phyloP scores from a whole-genome alignment of 1,139 yeast species.

The Geotrichum klebahnii region DNA sequence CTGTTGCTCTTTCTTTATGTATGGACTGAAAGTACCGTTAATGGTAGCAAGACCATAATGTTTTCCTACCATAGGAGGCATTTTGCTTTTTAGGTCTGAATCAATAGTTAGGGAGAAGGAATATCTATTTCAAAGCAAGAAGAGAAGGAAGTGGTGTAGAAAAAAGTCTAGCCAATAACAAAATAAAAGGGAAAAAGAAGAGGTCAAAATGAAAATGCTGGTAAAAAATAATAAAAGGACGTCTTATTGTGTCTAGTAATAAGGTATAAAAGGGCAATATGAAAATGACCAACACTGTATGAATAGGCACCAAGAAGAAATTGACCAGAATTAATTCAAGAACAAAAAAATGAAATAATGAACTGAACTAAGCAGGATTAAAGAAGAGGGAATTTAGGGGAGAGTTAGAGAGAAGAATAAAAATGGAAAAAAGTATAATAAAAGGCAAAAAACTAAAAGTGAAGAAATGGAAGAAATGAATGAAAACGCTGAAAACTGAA shows the following conservation, averaged over 20 bases:
- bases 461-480: neutral
- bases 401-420: neutral
- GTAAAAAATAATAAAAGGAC: neutral
- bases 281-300: too few relatives aligned
- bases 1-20: conserved; percentile 7
- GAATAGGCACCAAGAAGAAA: too few relatives aligned
- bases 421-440: neutral
- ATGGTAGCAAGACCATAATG: conserved; percentile 8
- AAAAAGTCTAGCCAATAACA: too few relatives aligned
- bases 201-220: too few relatives aligned
- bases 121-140: too few relatives aligned
- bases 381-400: too few relatives aligned
- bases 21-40: conserved; percentile 7
- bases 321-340: neutral
- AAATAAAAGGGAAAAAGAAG: too few relatives aligned
- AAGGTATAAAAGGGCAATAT: too few relatives aligned
- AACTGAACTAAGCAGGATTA: neutral
- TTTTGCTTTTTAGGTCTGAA: too few relatives aligned
- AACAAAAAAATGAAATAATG: neutral
- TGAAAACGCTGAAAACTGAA: neutral
- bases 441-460: neutral
- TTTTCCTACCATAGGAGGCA: conserved; percentile 2
- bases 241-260: too few relatives aligned
- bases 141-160: too few relatives aligned
- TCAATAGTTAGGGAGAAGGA: too few relatives aligned